Evolutionary conservation across 2,329 filamentous ascomycete genomes (phyloP), one percentile per base, ranked within the genome.

Genomic region (Pyricularia grisea): DNA sequence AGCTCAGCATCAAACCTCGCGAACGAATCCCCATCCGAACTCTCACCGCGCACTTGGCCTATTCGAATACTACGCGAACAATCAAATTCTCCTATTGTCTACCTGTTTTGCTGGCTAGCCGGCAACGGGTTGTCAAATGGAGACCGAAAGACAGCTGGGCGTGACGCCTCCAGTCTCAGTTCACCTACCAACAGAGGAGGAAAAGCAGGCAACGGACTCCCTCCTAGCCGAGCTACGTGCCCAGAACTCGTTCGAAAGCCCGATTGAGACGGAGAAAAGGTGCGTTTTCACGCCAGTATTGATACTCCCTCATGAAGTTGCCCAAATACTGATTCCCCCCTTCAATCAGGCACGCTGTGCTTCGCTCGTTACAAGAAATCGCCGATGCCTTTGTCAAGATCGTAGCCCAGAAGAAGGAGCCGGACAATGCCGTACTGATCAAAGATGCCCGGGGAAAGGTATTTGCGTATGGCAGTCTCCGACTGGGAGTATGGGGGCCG

Each of bases 401-500:
- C 72, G 93, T 97, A 11, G 92, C 92, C 72, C 84, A 85, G 72
- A 85, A 87, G 75, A 93, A 91, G 78, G 89, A 88, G 71, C 82
- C 84, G 9, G 84, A 94, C 67, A 90, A 93, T 65, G 87, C 92
- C 63, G 88, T 89, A 36, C 87, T 95, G 65, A 87, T 95, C 65
- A 92, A 94, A 73, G 90, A 91, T 75, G 92, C 94, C 6, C 92
- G 94, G 68, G 95, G 94, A 72, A 95, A 94, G 81, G 89, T 99
- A 73, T 97, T 97, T 78, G 96, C 94, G 0, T 99, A 95, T 78
- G 95, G 95, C 72, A 98, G 95, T 79, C 99, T 94, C 79, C 90
- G 94, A 58, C 84, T 99, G 14, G 95, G 95, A 70, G 95, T 98
- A 28, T 97, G 92, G 78, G 94, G 94, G 6, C 95, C 95, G 64